A percentile compares a stretch with the other conserved stretches of the same genome.
Evolutionary conservation across 148 eudicot genomes (phyloP).

Genomic region (Bassia scoparia): DNA sequence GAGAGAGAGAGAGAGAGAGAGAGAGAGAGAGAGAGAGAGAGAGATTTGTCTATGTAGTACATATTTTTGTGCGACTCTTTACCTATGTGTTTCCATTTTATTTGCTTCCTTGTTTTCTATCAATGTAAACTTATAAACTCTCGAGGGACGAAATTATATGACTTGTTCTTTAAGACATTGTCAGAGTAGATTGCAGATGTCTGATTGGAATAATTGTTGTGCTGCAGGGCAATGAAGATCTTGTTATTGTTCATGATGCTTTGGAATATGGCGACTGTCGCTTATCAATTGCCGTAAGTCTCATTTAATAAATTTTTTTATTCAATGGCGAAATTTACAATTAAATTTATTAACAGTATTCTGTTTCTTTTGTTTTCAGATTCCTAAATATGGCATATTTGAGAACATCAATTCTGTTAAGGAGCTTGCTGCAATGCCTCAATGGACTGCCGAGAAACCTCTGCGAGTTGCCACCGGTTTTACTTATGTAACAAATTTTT

Average conservation of each 20-base stretch:
- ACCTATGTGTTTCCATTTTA: neutral
- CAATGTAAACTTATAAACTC: neutral
- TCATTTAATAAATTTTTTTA: conserved; percentile 3
- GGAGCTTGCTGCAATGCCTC: conserved; percentile 95
- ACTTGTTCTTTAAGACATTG: neutral
- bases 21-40: neutral
- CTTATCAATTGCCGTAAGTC: conserved; percentile 83
- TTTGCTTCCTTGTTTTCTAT: neutral
- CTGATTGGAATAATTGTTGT: neutral
- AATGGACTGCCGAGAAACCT: conserved; percentile 91
- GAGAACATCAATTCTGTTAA: conserved; percentile 80
- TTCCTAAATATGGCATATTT: conserved; percentile 91
- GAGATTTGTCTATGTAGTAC: neutral
- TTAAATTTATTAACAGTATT: conserved; percentile 1
- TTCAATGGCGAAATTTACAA: neutral
- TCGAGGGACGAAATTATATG: neutral
- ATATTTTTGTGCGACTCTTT: neutral
- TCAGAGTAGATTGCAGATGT: neutral
- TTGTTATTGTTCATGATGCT: conserved; percentile 78
- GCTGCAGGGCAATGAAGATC: conserved; percentile 81
- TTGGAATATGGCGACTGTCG: conserved; percentile 84
- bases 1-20: too few relatives aligned
- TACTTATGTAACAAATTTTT: conserved; percentile 55
- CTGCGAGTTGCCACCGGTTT: conserved; percentile 92
- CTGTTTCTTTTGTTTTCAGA: conserved; percentile 40